Conservation (phyloP, 2,329 filamentous ascomycete genomes). For the Cercospora citrullina region DNA sequence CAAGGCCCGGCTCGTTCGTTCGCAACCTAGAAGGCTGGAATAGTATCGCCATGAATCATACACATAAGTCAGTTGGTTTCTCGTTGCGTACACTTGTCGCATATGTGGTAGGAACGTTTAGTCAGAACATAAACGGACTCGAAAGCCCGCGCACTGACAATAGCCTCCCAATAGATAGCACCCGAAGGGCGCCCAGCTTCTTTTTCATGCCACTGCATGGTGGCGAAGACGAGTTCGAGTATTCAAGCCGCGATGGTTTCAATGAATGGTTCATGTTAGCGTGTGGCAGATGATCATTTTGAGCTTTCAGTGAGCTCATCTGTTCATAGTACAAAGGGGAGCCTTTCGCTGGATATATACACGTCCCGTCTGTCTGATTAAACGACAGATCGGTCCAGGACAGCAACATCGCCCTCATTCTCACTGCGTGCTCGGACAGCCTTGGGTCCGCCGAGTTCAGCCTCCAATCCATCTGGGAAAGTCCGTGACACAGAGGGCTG, state of each 20-base stretch:
- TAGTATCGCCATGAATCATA: neutral
- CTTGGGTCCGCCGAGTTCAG: conserved; percentile 50
- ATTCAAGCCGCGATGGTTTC: neutral
- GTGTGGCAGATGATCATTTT: neutral
- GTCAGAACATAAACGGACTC: neutral
- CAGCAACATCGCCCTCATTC: conserved; percentile 27
- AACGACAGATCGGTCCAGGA: conserved; percentile 22
- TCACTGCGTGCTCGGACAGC: conserved; percentile 38
- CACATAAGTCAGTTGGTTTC: neutral
- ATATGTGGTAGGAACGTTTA: neutral
- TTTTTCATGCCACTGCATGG: neutral
- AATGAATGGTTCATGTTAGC: neutral
- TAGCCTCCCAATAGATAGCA: neutral
- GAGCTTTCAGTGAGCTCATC: neutral
- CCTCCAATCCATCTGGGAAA: conserved; percentile 50
- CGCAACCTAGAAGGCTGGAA: neutral
- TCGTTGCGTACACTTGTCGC: neutral
- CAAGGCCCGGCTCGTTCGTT: neutral
- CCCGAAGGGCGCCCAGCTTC: neutral
- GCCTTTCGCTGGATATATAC: conserved; percentile 18
- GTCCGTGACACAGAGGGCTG: conserved; percentile 46
- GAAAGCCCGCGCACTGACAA: neutral
- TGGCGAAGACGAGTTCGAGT: neutral
- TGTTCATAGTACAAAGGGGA: conserved; percentile 11
- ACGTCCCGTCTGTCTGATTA: conserved; percentile 13